A percentile compares a stretch with the other conserved stretches of the same genome.
phyloP scores from a whole-genome alignment of 2,329 filamentous ascomycete species.

The Xylariomycetidae sp. region DNA sequence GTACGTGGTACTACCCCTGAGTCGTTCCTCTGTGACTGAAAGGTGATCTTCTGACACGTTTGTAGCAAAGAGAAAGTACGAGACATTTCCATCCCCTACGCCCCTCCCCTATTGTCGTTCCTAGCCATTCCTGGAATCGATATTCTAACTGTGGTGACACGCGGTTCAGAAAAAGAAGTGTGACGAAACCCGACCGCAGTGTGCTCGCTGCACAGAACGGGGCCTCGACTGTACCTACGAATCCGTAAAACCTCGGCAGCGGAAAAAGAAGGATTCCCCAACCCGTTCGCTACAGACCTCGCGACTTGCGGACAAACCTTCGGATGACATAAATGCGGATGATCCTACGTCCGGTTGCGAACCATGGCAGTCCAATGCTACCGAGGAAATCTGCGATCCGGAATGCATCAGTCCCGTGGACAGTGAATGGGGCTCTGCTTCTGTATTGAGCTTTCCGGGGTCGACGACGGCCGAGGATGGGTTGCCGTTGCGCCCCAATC shows the following conservation, averaged over 20 bases:
- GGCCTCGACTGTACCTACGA: constrained; percentile 45
- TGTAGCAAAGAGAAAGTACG: constrained; percentile 49
- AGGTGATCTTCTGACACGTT: constrained; percentile 14
- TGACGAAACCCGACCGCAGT: constrained; percentile 45
- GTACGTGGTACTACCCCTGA: constrained; percentile 31
- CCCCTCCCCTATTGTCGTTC: constrained; percentile 1
- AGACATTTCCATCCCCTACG: constrained; percentile 5
- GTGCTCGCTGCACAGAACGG: constrained; percentile 44
- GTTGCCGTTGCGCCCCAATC: constrained; percentile 24
- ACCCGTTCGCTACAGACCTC: constrained; percentile 11
- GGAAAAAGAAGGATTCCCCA: constrained; percentile 31
- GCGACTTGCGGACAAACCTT: too few relatives aligned
- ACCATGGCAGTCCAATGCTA: constrained; percentile 16
- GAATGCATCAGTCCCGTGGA: constrained; percentile 17
- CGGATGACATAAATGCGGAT: constrained; percentile 9
- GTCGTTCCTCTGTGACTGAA: constrained; percentile 6
- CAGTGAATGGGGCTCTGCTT: constrained; percentile 9
- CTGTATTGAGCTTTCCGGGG: constrained; percentile 11
- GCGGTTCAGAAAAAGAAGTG: constrained; percentile 50
- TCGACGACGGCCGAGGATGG: constrained; percentile 13
- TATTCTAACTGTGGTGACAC: constrained; percentile 1
- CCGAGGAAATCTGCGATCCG: constrained; percentile 13
- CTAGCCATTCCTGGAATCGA: too few relatives aligned
- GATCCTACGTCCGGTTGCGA: too few relatives aligned
- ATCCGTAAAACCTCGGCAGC: constrained; percentile 36